phyloP scores from a whole-genome alignment of 140 eudicot genomes.

The Stevia rebaudiana region DNA sequence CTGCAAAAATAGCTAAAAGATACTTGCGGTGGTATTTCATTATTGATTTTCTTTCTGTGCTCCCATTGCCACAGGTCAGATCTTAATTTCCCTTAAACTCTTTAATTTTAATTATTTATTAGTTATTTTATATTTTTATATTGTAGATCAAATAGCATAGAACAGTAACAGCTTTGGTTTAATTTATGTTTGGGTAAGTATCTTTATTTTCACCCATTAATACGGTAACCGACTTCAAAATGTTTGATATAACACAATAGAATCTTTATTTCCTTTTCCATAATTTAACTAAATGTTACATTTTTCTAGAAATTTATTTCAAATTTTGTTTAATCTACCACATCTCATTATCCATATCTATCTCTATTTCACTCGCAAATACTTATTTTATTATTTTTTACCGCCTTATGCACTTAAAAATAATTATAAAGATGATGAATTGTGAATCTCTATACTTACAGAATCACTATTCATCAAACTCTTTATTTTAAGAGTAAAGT shows the following conservation, averaged over 20 bases:
- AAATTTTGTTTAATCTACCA: too few species aligned
- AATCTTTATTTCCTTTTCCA: neutral
- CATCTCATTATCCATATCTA: too few species aligned
- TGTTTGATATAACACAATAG: neutral
- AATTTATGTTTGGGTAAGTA: neutral
- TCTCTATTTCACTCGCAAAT: too few species aligned
- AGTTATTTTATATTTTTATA: neutral
- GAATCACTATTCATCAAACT: too few species aligned
- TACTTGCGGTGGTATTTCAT: slow-evolving; percentile 73
- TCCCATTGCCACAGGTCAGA: slow-evolving; percentile 89
- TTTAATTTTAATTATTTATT: neutral
- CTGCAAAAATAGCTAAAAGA: slow-evolving; percentile 73
- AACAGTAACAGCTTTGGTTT: neutral
- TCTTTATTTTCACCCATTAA: neutral
- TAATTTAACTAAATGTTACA: too few species aligned
- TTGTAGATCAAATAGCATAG: neutral
- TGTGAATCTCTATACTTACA: too few species aligned
- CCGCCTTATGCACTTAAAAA: too few species aligned
- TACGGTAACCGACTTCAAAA: neutral
- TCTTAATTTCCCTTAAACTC: neutral
- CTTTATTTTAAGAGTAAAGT: too few species aligned
- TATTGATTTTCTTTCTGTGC: slow-evolving; percentile 77
- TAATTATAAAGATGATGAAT: too few species aligned
- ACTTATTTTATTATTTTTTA: too few species aligned
- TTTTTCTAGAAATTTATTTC: too few species aligned